Percentiles rank a stretch among this genome's conserved stretches.
phyloP scores from a whole-genome alignment of 495 filamentous ascomycete species.

The Bacidia rubella region DNA sequence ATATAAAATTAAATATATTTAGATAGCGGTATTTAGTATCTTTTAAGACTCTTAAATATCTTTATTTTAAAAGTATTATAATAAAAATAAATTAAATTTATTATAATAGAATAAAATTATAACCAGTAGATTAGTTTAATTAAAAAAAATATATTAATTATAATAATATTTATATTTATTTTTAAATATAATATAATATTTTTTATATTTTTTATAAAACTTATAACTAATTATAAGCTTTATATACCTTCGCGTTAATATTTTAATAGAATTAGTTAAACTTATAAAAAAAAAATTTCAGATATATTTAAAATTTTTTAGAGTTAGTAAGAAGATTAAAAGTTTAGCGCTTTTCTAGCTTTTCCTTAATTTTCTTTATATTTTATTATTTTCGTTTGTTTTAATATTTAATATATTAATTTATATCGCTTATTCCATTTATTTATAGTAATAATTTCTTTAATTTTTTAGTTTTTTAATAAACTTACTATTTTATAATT shows the following conservation, averaged over 20 bases:
- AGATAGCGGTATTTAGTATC: too few species aligned
- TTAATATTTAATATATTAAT: background rate
- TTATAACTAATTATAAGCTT: background rate
- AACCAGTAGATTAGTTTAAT: too few species aligned
- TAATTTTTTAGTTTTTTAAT: slow-evolving; percentile 2
- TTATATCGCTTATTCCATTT: background rate
- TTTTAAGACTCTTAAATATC: too few species aligned
- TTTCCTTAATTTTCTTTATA: background rate
- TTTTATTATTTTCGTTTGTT: background rate
- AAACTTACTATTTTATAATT: background rate
- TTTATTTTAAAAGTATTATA: background rate
- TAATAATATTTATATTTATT: background rate
- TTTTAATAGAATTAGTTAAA: background rate
- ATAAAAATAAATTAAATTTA: background rate
- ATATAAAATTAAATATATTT: background rate
- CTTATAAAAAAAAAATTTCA: background rate
- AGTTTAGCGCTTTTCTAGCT: background rate
- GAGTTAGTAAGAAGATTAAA: background rate
- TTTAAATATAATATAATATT: background rate
- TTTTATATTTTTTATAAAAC: background rate
- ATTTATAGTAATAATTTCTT: background rate
- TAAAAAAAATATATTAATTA: background rate
- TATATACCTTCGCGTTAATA: background rate
- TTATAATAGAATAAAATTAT: background rate
- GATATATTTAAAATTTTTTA: background rate